phyloP scores from a whole-genome alignment of 495 filamentous ascomycete species.

The Cladorrhinum samala region DNA sequence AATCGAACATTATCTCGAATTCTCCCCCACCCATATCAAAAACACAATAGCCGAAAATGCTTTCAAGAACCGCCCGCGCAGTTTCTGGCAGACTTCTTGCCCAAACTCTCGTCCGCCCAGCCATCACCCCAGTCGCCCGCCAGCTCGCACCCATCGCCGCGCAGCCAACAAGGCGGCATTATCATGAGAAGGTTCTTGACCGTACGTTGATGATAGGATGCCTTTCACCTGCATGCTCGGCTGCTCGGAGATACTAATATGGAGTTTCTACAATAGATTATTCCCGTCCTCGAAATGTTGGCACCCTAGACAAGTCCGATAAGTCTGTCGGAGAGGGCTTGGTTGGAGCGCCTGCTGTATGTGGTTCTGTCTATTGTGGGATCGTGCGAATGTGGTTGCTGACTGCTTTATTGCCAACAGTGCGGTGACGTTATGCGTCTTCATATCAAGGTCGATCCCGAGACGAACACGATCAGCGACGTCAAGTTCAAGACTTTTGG shows the following conservation, averaged over 20 bases:
- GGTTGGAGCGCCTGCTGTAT: slow-evolving; percentile 81
- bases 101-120: slow-evolving; percentile 15
- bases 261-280: slow-evolving; percentile 54
- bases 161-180: slow-evolving; percentile 39
- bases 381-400: neutral
- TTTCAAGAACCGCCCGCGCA: slow-evolving; percentile 31
- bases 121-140: slow-evolving; percentile 27
- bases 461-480: slow-evolving; percentile 82
- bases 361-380: slow-evolving; percentile 16
- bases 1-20: neutral
- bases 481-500: slow-evolving; percentile 92
- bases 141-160: slow-evolving; percentile 31
- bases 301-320: slow-evolving; percentile 81
- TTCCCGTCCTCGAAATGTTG: slow-evolving; percentile 86
- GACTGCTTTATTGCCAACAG: slow-evolving; percentile 1
- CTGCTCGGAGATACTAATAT: slow-evolving; percentile 6
- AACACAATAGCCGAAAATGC: slow-evolving; percentile 22
- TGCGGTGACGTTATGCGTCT: slow-evolving; percentile 98
- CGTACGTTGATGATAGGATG: slow-evolving; percentile 14
- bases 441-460: slow-evolving; percentile 92
- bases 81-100: slow-evolving; percentile 23
- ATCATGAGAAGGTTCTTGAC: slow-evolving; percentile 71
- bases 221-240: neutral
- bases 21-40: neutral
- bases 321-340: slow-evolving; percentile 91